Evolutionary conservation across 345 rosid genomes (phyloP), one percentile per base, ranked within the genome.

Genomic region (Populus ilicifolia): DNA sequence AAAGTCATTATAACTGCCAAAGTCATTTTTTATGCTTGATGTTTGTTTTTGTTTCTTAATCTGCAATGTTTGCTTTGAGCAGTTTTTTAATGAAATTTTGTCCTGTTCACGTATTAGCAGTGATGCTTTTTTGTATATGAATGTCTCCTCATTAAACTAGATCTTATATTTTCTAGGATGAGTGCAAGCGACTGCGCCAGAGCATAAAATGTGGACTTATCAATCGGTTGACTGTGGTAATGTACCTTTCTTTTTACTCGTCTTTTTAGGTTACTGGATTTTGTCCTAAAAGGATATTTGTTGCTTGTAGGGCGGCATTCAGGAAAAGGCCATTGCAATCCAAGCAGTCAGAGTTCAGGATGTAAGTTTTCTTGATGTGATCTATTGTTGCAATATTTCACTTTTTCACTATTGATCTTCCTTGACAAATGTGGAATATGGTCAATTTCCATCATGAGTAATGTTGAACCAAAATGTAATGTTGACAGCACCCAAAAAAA

Each of bases 191-290:
- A 17, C 86, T 96, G 54, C 95, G 96, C 74, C 99, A 96, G 83
- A 94, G 99, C 90, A 96, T 96, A 76, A 96, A 92, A 79, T 94
- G 97, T 83, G 97, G 97, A 81, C 88, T 96, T 72, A 90, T 94
- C 82, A 88, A 87, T 78, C 90, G 96, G 74, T 80, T 96, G 82
- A 91, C 93, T 56, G 98, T 96, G 97, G 98, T 96, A 91, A 84
- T 75, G 54, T 61, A n/a, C 73, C 46, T 67, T 76, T 36, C 6
- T 56, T 64, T 77, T 18, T 48, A 23, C 46, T 70, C 27, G 59
- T 25, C 30, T 71, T 27, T 70, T 35, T 9, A 72, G 6, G 54
- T 71, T 69, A 0, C 69, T 39, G 13, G 52, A 54, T 78, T 76
- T n/a, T 66, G 79, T 46, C 79, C 78, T 35, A 70, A 25, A 62